phyloP scores from a whole-genome alignment of 441 rosid species.

The Cnidoscolus chayamansa region DNA sequence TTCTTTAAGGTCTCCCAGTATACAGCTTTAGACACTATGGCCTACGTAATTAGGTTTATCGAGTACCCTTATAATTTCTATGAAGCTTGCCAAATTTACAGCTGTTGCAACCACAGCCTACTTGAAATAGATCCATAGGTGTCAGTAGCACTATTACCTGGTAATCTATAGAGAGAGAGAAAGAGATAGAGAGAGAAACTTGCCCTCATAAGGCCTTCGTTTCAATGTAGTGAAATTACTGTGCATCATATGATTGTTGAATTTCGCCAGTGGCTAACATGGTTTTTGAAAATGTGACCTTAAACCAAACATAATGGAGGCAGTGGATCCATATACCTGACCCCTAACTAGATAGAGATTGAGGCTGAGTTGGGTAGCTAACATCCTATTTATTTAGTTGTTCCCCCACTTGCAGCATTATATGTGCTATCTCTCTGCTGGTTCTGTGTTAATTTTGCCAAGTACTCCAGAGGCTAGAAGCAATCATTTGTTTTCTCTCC shows the following conservation, averaged over 20 bases:
- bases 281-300: not conserved
- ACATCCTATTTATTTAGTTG: not conserved
- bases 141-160: not conserved
- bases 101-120: not conserved
- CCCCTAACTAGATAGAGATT: not conserved
- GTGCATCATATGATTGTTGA: conserved; percentile 5
- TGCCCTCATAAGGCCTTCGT: not conserved
- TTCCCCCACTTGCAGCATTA: not conserved
- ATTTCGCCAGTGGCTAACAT: not conserved
- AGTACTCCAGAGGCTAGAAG: not conserved
- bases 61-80: not conserved
- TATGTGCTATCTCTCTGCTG: not conserved
- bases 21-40: not conserved
- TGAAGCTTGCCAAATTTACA: conserved; percentile 3
- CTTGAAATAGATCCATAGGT: not conserved
- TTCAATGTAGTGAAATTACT: not conserved
- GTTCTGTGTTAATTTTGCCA: not conserved
- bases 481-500: not conserved
- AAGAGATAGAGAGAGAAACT: not conserved
- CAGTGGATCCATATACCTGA: not conserved
- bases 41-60: not conserved
- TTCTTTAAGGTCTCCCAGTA: not conserved
- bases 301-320: not conserved
- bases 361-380: not conserved
- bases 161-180: not conserved